A percentile compares a stretch with the other conserved stretches of the same genome.
These are phyloP conservation scores for Santalum album DNA, from an alignment of 164 flowering plant genomes.

Conservation along the genomic window DNA sequence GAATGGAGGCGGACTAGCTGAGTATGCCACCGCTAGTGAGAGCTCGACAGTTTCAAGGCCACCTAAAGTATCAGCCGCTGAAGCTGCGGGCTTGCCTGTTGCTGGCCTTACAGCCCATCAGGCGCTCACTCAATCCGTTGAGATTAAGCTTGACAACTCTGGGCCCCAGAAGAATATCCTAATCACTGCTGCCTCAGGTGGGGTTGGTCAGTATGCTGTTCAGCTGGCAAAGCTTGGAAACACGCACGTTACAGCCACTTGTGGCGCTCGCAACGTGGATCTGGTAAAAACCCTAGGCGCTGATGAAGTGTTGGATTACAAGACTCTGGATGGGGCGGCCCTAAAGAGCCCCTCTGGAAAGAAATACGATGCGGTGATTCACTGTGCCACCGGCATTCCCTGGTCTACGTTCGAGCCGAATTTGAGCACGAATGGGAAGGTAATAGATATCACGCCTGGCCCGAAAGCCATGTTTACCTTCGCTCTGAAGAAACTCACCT, in stretches of 20 bases:
- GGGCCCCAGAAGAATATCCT: constrained; percentile 28
- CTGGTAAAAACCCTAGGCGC: constrained; percentile 44
- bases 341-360: constrained; percentile 42
- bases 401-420: constrained; percentile 45
- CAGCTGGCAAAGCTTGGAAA: constrained; percentile 52
- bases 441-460: constrained; percentile 34
- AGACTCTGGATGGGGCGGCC: constrained; percentile 36
- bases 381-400: constrained; percentile 34
- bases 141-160: constrained; percentile 34
- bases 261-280: constrained; percentile 48
- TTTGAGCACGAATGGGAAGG: constrained; percentile 32
- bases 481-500: constrained; percentile 28
- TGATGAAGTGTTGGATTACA: constrained; percentile 48
- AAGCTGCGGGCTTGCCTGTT: constrained; percentile 35
- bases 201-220: constrained; percentile 47
- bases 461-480: constrained; percentile 18
- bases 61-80: constrained; percentile 41
- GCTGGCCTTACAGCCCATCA: constrained; percentile 47
- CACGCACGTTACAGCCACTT: constrained; percentile 43
- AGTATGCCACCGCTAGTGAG: constrained; percentile 30
- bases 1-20: constrained; percentile 47
- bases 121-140: constrained; percentile 32
- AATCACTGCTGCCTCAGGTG: constrained; percentile 49
- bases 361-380: constrained; percentile 42
- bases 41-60: constrained; percentile 30